phyloP scores from a whole-genome alignment of 768 basidiomycete genomes.

The Naganishia onofrii region DNA sequence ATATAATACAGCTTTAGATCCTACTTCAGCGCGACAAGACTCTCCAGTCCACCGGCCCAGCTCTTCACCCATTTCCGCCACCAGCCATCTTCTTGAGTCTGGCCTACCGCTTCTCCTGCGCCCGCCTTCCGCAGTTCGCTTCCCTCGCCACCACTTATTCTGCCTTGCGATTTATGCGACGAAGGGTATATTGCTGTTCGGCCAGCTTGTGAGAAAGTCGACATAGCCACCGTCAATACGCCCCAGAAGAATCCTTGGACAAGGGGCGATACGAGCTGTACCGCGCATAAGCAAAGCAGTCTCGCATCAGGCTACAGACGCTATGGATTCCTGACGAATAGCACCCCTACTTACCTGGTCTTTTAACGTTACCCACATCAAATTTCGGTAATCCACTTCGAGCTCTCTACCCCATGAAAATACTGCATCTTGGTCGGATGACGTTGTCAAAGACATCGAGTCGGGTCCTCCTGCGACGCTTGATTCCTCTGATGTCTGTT shows the following conservation, averaged over 20 bases:
- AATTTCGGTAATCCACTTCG: conserved; percentile 47
- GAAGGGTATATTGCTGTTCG: conserved; percentile 43
- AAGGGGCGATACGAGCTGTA: conserved; percentile 45
- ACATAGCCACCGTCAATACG: conserved; percentile 41
- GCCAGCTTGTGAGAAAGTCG: conserved; percentile 35
- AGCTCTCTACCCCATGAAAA: conserved; percentile 49
- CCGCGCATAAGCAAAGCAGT: conserved; percentile 3
- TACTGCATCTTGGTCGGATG: conserved; percentile 44
- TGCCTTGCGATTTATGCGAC: conserved; percentile 38
- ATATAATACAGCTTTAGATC: background rate
- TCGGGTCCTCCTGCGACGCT: conserved; percentile 24
- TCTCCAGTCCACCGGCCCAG: conserved; percentile 47
- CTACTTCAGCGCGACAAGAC: conserved; percentile 21
- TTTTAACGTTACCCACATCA: conserved; percentile 46
- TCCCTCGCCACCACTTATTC: conserved; percentile 45
- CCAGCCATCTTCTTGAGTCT: conserved; percentile 36
- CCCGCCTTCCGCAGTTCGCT: conserved; percentile 6
- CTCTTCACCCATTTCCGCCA: conserved; percentile 49
- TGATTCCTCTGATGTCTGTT: conserved; percentile 15
- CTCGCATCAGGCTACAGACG: background rate
- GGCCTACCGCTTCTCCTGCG: conserved; percentile 39
- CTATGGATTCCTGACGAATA: background rate
- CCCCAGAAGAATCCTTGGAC: conserved; percentile 51
- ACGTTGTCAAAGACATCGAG: conserved; percentile 35
- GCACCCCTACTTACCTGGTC: conserved; percentile 44